A percentile compares a stretch with the other conserved stretches of the same genome.
Conservation (phyloP, 1,284 basidiomycete species). For the Porodaedalea pini region DNA sequence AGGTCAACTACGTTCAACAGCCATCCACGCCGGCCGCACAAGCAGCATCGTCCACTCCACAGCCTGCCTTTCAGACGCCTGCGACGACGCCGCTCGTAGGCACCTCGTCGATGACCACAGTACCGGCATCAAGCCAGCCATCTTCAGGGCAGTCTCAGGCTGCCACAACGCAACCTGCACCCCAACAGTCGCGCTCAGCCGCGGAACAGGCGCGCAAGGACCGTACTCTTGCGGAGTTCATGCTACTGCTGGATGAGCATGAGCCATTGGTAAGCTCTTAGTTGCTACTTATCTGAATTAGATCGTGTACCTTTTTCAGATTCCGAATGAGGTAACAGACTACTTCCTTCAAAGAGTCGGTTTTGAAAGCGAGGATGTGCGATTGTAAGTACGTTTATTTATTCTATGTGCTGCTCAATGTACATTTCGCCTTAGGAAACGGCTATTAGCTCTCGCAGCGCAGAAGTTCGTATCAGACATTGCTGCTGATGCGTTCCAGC, state of each 20-base stretch:
- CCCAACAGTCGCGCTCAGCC: conserved; percentile 47
- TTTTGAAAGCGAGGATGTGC: conserved; percentile 92
- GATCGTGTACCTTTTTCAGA: conserved; percentile 44
- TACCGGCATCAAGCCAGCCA: conserved; percentile 21
- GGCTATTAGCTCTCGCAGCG: conserved; percentile 90
- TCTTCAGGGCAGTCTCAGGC: conserved; percentile 18
- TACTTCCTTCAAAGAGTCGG: conserved; percentile 96
- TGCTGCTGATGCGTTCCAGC: conserved; percentile 95
- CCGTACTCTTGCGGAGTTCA: conserved; percentile 88
- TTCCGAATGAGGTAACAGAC: conserved; percentile 97
- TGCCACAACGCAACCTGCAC: conserved; percentile 36
- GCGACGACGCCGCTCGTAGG: conserved; percentile 1
- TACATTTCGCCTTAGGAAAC: conserved; percentile 58
- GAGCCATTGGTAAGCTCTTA: conserved; percentile 77
- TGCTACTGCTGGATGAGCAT: conserved; percentile 95
- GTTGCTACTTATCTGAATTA: background rate
- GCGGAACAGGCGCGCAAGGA: conserved; percentile 87
- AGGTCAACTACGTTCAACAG: conserved; percentile 1
- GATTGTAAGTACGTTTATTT: conserved; percentile 58
- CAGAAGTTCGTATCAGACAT: conserved; percentile 99
- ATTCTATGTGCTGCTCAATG: conserved; percentile 13
- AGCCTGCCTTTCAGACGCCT: conserved; percentile 10
- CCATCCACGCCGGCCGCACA: conserved; percentile 3
- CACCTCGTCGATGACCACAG: conserved; percentile 20
- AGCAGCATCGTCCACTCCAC: conserved; percentile 9